Evolutionary conservation across 2,329 filamentous ascomycete species (phyloP), one percentile per base, ranked within the genome.

Genomic region (Rasamsonia emersonii): DNA sequence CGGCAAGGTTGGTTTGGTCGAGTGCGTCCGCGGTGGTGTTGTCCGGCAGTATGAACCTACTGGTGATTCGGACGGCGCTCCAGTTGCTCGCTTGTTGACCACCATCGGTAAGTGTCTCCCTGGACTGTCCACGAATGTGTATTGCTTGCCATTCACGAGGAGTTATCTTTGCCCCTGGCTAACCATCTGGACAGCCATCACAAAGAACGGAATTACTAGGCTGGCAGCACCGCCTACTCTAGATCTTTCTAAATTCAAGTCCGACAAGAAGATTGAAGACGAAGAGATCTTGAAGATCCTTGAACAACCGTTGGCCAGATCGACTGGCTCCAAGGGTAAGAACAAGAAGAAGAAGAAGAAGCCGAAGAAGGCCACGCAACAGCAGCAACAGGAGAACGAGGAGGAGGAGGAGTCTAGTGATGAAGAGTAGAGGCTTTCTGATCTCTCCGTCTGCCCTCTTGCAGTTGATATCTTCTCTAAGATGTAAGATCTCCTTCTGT

Each of bases 221-320:
- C 69, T 98, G 37, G 79, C 85, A 50, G 79, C 75, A 16, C 80
- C 91, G 19, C 77, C 83, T 40, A 60, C 79, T 14, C 71, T 82
- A 42, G 86, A 96, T 55, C 59, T 91, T 40, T 75, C 72, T 56
- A 86, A 88, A 69, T 77, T 81, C 71, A 82, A 94, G 75, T 81
- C 85, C 19, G 88, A 96, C 62, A 96, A 96, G 77, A 95, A 95
- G 75, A 94, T 98, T 53, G 79, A 77, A 42, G 86, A 94, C 43
- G 83, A 91, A 67, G 86, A 93, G 67, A 70, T 94, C 44, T 76
- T 93, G 47, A 83, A 86, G 70, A 86, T 94, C 42, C 71, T 94
- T 31, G 84, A 88, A 65, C 81, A 83, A 61, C 86, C 86, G 24
- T 64, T 93, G 46, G 64, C 65, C 35, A 72, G 70, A 52, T 58